Base-by-base conservation (phyloP, 2,329 filamentous ascomycete species). In the Fonsecaea multimorphosa region DNA sequence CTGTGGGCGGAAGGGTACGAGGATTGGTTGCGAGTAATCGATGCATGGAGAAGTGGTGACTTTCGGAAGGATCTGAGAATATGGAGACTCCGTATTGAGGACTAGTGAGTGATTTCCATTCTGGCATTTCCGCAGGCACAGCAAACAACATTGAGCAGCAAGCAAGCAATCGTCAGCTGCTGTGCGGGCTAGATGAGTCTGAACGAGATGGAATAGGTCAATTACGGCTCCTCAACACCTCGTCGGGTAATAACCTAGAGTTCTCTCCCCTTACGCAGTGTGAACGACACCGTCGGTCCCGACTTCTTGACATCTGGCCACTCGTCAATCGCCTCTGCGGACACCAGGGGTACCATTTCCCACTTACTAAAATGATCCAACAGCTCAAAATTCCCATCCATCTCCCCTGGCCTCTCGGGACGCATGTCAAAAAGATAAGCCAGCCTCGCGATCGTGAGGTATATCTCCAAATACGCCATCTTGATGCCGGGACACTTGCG, bases 401-500 rank as follows among this genome's bases (percentile, higher is more conserved):
- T 9, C 3, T 46, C 40, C 9, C 24, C 40, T 0, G 40, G 40
- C 7, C 19, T 4, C 40, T 46, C 40, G n/a, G 19, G 40, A 4
- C 9, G 5, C 40, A 46, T 46, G 5, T 46, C 40, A 8, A 46
- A 46, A 2, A 46, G 40, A 46, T 46, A 46, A 8, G 24, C 40
- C 19, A 46, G 40, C 19, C 53, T n/a, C 19, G 53, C 53, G 11
- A 56, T 24, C 1, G 53, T 34, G 24, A 56, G 16, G 22, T 34
- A 34, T 3, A 56, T 24, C 19, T 56, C 53, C 31, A 19, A 11
- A 38, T 56, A 56, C 19, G 53, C 53, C 19, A 56, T 31, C 29
- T 56, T 56, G n/a, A 34, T 56, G 16, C 53, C 53, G 19, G 32
- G 29, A 14, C 53, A 56, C 19, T 38, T 38, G 7, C 53, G 29